These are phyloP conservation scores for Fusarium sp. DNA, from an alignment of 2,329 filamentous ascomycete species.

Conservation along the genomic window DNA sequence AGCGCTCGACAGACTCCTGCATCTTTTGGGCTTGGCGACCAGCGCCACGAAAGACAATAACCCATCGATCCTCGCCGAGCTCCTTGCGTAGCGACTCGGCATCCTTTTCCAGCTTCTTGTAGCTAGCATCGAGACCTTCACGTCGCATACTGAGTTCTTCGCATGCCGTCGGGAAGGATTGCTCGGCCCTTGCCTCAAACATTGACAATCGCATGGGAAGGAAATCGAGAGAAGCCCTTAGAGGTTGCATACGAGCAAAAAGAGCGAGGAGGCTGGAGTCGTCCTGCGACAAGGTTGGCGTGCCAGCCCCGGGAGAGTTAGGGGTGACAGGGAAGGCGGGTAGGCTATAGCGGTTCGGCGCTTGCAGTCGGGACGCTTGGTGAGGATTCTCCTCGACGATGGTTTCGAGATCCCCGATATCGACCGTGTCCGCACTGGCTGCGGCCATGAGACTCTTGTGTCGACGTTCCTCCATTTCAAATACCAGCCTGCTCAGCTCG, in stretches of 20 bases:
- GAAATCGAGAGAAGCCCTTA: constrained; percentile 94
- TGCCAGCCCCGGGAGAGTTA: constrained; percentile 64
- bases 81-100: constrained; percentile 91
- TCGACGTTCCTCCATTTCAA: constrained; percentile 97
- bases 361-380: constrained; percentile 60
- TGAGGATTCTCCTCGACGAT: constrained; percentile 89
- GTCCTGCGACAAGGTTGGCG: constrained; percentile 74
- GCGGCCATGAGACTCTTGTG: constrained; percentile 80
- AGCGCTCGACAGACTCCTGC: constrained; percentile 94
- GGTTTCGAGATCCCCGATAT: constrained; percentile 90
- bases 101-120: constrained; percentile 89
- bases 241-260: constrained; percentile 94
- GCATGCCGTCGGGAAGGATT: constrained; percentile 88
- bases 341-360: constrained; percentile 76
- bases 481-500: constrained; percentile 82
- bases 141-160: constrained; percentile 85
- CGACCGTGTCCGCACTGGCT: constrained; percentile 71
- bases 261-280: constrained; percentile 89
- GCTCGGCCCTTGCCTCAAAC: constrained; percentile 82
- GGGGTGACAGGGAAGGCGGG: constrained; percentile 73
- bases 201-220: constrained; percentile 92
- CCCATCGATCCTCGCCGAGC: constrained; percentile 94
- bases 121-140: constrained; percentile 81
- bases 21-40: constrained; percentile 94
- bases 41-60: constrained; percentile 93